Evolutionary conservation across 2,329 filamentous ascomycete genomes (phyloP), one percentile per base, ranked within the genome.

Genomic region (Sporothrix curviconia): DNA sequence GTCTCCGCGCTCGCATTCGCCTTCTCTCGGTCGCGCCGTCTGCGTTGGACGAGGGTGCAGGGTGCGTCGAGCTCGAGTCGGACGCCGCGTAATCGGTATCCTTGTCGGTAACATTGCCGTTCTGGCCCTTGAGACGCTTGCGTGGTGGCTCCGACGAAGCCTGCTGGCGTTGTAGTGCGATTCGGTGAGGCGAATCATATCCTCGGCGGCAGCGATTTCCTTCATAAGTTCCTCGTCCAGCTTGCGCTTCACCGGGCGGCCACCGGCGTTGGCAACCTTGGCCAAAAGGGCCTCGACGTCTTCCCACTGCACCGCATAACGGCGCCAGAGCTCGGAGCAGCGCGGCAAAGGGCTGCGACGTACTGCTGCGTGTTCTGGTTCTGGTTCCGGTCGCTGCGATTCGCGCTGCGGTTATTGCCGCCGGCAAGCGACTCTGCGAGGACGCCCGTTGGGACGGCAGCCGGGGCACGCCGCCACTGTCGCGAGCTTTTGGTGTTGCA

Each of bases 231-330:
- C 94, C 69, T 97, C 92, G 63, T 99, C 94, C 58, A 95, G 86
- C 68, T 88, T 89, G 59, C 89, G 84, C 74, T 94, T 95, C 84
- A 86, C 92, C 4, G 89, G 87, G 64, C 90, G 86, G 46, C 89
- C 88, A 43, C 90, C 89, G 46, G 85, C 83, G 62, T 87, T 84
- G 1, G 86, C 83, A 42, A 95, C 85, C 74, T 96, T 95, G 74
- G 92, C 95, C 39, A 86, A 83, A 37, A 96, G 82, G 66, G 97
- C 92, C 42, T 97, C 94, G 14, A 91, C 81, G 63, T 95, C 90
- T 71, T 97, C 94, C 85, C 90, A 99, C 64, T 95, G 90, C 61
- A 99, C 90, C 15, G 87, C 92, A 71, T 99, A 99, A 63, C 92
- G 89, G 51, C 94, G 86, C 94, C 94, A 99, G 8, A 99, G 77